Conservation (phyloP, 768 basidiomycete genomes). For the Hysterangium stoloniferum region DNA sequence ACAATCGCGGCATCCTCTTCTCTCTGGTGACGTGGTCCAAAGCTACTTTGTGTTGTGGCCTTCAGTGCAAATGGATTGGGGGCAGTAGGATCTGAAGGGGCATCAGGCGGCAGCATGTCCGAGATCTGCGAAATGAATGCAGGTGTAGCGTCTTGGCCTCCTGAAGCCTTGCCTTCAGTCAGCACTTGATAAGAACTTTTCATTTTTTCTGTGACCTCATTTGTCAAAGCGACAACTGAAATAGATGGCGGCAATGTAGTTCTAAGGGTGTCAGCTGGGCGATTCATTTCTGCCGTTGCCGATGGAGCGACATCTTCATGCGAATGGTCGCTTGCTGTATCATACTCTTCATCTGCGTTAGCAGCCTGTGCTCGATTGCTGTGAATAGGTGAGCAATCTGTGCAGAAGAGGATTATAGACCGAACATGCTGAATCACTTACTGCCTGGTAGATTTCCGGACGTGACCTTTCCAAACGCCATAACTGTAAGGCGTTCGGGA, state of each 20-base stretch:
- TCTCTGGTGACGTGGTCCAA: not conserved
- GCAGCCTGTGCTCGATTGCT: not conserved
- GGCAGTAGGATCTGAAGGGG: not conserved
- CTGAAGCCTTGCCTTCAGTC: not conserved
- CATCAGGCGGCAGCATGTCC: not conserved
- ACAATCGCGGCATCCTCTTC: not conserved
- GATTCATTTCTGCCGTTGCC: too few species aligned
- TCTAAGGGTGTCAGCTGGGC: too few species aligned
- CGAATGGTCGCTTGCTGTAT: constrained; percentile 2
- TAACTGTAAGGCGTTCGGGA: constrained; percentile 7
- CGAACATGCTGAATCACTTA: not conserved
- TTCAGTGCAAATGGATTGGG: constrained; percentile 2
- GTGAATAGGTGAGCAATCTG: not conserved
- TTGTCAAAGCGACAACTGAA: not conserved
- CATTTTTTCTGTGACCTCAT: not conserved
- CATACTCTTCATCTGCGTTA: constrained; percentile 1
- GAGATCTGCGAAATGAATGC: not conserved
- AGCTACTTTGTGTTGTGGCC: constrained; percentile 1
- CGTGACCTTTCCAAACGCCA: constrained; percentile 11
- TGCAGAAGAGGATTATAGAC: not conserved
- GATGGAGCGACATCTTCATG: not conserved
- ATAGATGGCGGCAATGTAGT: not conserved
- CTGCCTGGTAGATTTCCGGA: constrained; percentile 4
- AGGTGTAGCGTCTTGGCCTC: not conserved
- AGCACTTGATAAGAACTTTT: not conserved